phyloP scores from a whole-genome alignment of 805 yeast genomes.

The Metschnikowia chrysomelidarum region DNA sequence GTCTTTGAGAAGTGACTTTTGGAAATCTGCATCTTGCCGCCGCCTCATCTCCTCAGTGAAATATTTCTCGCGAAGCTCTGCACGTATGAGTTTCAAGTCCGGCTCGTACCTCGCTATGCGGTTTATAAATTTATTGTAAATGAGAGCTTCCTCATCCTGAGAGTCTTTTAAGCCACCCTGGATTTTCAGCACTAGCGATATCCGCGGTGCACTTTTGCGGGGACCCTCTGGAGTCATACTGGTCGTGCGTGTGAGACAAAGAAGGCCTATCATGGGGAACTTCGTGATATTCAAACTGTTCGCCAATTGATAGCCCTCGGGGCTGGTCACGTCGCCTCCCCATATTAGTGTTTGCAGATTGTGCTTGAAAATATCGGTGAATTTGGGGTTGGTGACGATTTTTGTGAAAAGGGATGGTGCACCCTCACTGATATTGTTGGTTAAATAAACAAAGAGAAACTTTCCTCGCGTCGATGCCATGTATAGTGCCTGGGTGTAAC shows the following conservation, averaged over 20 bases:
- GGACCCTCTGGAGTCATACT: slow-evolving; percentile 57
- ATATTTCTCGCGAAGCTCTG: slow-evolving; percentile 61
- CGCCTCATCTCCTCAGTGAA: slow-evolving; percentile 55
- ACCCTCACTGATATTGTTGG: slow-evolving; percentile 69
- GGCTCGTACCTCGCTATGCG: slow-evolving; percentile 60
- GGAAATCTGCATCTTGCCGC: slow-evolving; percentile 78
- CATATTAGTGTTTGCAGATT: slow-evolving; percentile 62
- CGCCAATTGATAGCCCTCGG: slow-evolving; percentile 83
- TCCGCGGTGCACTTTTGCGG: slow-evolving; percentile 49
- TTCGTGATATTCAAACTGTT: slow-evolving; percentile 67
- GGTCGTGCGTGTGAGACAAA: slow-evolving; percentile 63
- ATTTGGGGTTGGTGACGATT: slow-evolving; percentile 51
- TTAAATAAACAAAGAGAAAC: slow-evolving; percentile 71
- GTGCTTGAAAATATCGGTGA: slow-evolving; percentile 38
- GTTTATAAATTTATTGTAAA: slow-evolving; percentile 40
- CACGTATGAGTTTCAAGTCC: slow-evolving; percentile 55
- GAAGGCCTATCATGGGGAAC: slow-evolving; percentile 79
- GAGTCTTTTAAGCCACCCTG: slow-evolving; percentile 59
- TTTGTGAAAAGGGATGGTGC: slow-evolving; percentile 50
- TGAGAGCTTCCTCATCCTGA: slow-evolving; percentile 28
- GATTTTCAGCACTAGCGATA: slow-evolving; percentile 58
- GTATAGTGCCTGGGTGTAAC: slow-evolving; percentile 77
- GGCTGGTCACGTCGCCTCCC: slow-evolving; percentile 83
- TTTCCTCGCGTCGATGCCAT: slow-evolving; percentile 66
- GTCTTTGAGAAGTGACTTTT: slow-evolving; percentile 67